phyloP scores from a whole-genome alignment of 2,329 filamentous ascomycete species.

The Cordyceps farinosa region DNA sequence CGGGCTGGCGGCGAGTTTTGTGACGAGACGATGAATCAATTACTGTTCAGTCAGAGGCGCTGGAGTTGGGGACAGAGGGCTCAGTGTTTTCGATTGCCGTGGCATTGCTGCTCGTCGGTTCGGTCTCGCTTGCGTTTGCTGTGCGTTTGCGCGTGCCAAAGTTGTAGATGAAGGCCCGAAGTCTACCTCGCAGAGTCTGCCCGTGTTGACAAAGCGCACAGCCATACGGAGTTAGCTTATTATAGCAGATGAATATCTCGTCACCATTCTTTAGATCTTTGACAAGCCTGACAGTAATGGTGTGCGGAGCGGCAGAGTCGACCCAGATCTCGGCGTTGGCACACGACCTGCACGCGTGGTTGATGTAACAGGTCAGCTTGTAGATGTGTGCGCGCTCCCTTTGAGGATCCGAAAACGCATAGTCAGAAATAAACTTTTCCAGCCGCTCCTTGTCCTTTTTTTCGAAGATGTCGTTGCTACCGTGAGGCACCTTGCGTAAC shows the following conservation, averaged over 20 bases:
- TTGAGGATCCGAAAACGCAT: constrained; percentile 24
- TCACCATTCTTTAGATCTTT: constrained; percentile 26
- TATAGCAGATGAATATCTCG: constrained; percentile 38
- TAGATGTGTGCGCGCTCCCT: constrained; percentile 22
- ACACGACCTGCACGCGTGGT: constrained; percentile 32
- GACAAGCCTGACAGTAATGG: constrained; percentile 22
- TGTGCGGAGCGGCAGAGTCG: constrained; percentile 12
- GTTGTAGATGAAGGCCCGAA: neutral
- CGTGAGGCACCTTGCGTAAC: constrained; percentile 19
- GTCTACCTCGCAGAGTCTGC: neutral
- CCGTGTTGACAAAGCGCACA: constrained; percentile 25
- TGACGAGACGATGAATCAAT: neutral
- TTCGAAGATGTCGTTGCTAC: neutral
- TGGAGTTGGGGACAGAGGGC: neutral
- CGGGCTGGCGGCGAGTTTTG: neutral
- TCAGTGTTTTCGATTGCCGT: neutral
- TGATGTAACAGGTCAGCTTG: constrained; percentile 27
- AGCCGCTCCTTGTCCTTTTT: constrained; percentile 18
- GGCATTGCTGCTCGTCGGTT: neutral
- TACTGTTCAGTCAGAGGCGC: neutral
- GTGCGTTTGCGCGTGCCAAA: neutral
- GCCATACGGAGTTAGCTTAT: constrained; percentile 26
- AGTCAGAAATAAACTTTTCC: constrained; percentile 25
- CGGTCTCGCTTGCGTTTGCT: neutral
- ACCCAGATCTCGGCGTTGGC: constrained; percentile 26